Evolutionary conservation across 23 red algal genomes (phyloP).

Genomic region (Gracilaria vermiculophylla): DNA sequence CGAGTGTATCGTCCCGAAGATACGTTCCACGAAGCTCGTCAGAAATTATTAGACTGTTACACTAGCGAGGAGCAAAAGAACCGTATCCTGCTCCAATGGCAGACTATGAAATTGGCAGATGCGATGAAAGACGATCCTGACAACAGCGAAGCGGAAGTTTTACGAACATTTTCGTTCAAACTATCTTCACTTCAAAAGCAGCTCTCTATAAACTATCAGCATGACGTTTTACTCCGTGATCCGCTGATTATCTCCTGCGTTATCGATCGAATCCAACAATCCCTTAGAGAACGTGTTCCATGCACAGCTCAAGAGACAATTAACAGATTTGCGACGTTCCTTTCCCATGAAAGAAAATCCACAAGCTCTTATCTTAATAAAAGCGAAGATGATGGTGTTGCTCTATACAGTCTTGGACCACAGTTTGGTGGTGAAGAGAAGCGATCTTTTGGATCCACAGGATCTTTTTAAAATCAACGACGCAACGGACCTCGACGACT

Average conservation of each 20-base stretch:
- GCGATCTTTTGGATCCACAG: neutral
- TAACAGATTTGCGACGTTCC: constrained; percentile 16
- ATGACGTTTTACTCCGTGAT: constrained; percentile 32
- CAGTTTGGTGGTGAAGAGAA: neutral
- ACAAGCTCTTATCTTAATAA: neutral
- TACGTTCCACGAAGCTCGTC: neutral
- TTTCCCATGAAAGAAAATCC: constrained; percentile 21
- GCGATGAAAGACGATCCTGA: constrained; percentile 15
- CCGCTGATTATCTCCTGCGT: neutral
- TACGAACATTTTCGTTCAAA: neutral
- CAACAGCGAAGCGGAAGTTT: constrained; percentile 9
- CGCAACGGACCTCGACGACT: neutral
- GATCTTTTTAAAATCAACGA: neutral
- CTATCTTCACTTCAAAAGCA: constrained; percentile 1
- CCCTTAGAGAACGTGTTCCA: constrained; percentile 14
- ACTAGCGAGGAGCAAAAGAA: neutral
- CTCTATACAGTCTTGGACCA: neutral
- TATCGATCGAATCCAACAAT: neutral
- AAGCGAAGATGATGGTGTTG: neutral
- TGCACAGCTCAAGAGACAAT: constrained; percentile 16
- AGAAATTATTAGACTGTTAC: neutral
- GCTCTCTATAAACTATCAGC: neutral
- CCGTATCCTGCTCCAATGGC: neutral
- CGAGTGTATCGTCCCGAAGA: neutral
- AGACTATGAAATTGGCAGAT: neutral